Conservation (phyloP, 108 stramenopile species). For the Cyclostephanos tholiformis region DNA sequence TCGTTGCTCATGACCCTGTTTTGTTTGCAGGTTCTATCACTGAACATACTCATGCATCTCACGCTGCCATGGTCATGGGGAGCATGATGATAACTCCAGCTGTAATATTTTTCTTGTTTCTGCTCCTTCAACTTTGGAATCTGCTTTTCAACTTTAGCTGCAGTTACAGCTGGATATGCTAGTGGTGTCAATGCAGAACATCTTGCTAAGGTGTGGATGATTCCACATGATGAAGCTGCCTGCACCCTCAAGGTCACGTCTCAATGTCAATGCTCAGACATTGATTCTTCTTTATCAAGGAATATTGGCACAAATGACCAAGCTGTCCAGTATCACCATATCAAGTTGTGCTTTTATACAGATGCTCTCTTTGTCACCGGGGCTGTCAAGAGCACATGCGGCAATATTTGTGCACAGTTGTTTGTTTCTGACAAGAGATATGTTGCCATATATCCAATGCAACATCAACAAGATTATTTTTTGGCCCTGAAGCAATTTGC, state of each 20-base stretch:
- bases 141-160: background rate
- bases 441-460: conserved; percentile 28
- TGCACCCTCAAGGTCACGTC: conserved; percentile 30
- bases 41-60: no score
- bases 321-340: background rate
- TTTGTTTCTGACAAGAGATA: conserved; percentile 32
- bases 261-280: conserved; percentile 5
- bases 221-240: conserved; percentile 13
- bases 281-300: background rate
- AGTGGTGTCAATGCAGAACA: conserved; percentile 27
- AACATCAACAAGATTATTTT: conserved; percentile 18
- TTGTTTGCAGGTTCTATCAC: no score
- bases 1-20: no score
- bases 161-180: conserved; percentile 9
- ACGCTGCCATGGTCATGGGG: no score
- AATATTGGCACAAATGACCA: conserved; percentile 5
- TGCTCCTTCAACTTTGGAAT: no score
- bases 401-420: conserved; percentile 20
- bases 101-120: background rate
- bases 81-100: background rate
- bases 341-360: conserved; percentile 22
- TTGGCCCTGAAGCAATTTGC: conserved; percentile 33
- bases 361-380: conserved; percentile 33
- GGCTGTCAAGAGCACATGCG: conserved; percentile 8
- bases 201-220: conserved; percentile 42